Conservation (phyloP, 257 asterid genomes). For the Avicennia marina region DNA sequence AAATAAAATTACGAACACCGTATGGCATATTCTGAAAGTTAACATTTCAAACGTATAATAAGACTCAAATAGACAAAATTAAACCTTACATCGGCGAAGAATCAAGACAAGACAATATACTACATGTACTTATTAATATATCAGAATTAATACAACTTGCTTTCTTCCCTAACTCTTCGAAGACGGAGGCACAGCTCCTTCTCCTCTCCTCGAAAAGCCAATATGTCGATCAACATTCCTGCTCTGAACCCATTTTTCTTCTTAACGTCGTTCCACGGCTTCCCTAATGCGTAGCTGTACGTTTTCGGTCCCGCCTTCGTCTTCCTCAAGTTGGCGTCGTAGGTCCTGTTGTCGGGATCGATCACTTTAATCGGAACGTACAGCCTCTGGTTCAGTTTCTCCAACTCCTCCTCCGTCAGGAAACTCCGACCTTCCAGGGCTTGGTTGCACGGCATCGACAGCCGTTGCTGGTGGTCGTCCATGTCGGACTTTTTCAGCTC, state of each 20-base stretch:
- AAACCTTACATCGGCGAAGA: too few species aligned
- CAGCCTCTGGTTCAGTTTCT: background rate
- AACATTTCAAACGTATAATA: too few species aligned
- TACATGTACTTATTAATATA: too few species aligned
- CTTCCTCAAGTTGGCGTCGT: background rate
- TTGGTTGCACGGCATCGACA: constrained; percentile 1
- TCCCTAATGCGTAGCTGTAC: constrained; percentile 8
- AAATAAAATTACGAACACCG: too few species aligned
- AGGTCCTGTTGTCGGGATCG: background rate
- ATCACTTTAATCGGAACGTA: background rate
- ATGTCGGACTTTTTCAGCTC: background rate
- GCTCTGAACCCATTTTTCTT: background rate
- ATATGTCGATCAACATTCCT: background rate
- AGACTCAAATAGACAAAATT: too few species aligned
- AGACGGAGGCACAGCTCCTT: too few species aligned
- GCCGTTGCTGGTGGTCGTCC: background rate
- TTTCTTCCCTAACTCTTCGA: too few species aligned
- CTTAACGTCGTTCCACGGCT: constrained; percentile 8
- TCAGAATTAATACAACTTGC: too few species aligned
- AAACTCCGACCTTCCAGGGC: background rate
- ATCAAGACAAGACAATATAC: too few species aligned
- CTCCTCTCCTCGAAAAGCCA: background rate
- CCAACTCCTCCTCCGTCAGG: background rate
- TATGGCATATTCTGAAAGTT: too few species aligned
- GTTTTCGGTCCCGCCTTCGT: background rate